Evolutionary conservation across 495 filamentous ascomycete genomes (phyloP).

Genomic region (Staphylotrichum tortipilum): DNA sequence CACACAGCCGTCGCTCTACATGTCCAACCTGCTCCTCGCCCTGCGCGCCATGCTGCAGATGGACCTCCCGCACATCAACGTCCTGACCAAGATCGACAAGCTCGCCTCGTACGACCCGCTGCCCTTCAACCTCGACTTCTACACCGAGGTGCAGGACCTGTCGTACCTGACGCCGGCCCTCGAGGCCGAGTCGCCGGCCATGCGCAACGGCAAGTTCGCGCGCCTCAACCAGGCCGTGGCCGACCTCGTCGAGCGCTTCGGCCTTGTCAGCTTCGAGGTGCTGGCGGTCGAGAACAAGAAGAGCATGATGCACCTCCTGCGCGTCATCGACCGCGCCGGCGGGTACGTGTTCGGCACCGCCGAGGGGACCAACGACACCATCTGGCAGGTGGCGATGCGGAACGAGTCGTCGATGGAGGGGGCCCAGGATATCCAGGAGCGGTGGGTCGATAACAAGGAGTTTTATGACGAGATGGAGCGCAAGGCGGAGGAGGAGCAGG

Average conservation of each 20-base stretch:
- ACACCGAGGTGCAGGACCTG: constrained; percentile 96
- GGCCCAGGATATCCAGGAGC: constrained; percentile 80
- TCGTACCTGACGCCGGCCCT: constrained; percentile 73
- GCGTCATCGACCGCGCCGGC: constrained; percentile 78
- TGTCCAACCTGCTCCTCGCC: constrained; percentile 84
- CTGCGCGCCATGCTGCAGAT: constrained; percentile 96
- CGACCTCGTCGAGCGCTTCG: constrained; percentile 78
- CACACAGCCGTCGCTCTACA: constrained; percentile 84
- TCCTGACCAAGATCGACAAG: constrained; percentile 96
- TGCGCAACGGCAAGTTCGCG: constrained; percentile 64
- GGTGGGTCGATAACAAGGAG: constrained; percentile 87
- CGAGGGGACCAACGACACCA: constrained; percentile 83
- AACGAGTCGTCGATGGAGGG: constrained; percentile 74
- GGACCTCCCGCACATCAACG: constrained; percentile 89
- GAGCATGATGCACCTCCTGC: constrained; percentile 86
- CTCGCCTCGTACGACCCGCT: constrained; percentile 65
- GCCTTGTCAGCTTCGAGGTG: constrained; percentile 83
- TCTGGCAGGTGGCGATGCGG: constrained; percentile 92
- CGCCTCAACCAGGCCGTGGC: constrained; percentile 79
- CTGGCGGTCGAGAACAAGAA: constrained; percentile 92
- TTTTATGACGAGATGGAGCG: constrained; percentile 76
- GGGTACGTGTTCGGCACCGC: constrained; percentile 89
- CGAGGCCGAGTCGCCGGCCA: constrained; percentile 44
- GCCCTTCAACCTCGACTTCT: constrained; percentile 90
- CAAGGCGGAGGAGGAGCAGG: constrained; percentile 55